A percentile compares a stretch with the other conserved stretches of the same genome.
Evolutionary conservation across 495 filamentous ascomycete species (phyloP).

Genomic region (Corynascus novoguineensis): DNA sequence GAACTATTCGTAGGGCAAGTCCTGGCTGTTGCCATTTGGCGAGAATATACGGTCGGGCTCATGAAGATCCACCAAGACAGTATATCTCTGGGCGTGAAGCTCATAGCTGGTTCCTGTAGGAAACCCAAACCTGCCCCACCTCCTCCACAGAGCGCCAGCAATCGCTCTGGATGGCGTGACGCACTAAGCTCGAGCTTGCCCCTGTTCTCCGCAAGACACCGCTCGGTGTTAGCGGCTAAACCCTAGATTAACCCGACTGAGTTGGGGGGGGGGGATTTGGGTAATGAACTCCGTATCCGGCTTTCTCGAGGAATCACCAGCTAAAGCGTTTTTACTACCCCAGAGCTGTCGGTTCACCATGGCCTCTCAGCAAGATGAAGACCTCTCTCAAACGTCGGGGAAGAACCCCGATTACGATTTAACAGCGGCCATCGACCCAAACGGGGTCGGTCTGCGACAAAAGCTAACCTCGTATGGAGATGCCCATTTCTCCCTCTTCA

Average conservation of each 20-base stretch:
- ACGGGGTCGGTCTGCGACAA: constrained; percentile 48
- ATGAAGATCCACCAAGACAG: too few relatives aligned
- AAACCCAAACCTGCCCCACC: not conserved
- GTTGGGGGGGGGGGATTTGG: too few relatives aligned
- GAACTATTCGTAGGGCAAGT: too few relatives aligned
- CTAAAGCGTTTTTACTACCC: not conserved
- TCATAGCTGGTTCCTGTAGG: too few relatives aligned
- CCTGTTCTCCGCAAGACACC: not conserved
- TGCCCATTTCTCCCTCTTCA: constrained; percentile 62
- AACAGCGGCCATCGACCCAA: constrained; percentile 40
- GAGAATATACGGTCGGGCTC: too few relatives aligned
- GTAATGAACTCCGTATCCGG: too few relatives aligned
- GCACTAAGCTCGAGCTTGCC: not conserved
- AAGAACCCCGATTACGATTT: constrained; percentile 49
- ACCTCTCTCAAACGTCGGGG: not conserved
- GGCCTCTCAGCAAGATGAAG: not conserved
- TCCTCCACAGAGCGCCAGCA: not conserved
- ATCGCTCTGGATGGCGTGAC: not conserved
- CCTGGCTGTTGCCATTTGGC: too few relatives aligned
- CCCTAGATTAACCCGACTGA: too few relatives aligned
- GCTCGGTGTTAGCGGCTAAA: not conserved
- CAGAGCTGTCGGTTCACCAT: not conserved
- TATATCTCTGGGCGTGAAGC: too few relatives aligned
- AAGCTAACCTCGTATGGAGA: constrained; percentile 64
- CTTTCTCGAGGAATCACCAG: too few relatives aligned